A percentile compares a stretch with the other conserved stretches of the same genome.
Conservation (phyloP, 202 grass and related monocot genomes). For the Digitaria exilis region DNA sequence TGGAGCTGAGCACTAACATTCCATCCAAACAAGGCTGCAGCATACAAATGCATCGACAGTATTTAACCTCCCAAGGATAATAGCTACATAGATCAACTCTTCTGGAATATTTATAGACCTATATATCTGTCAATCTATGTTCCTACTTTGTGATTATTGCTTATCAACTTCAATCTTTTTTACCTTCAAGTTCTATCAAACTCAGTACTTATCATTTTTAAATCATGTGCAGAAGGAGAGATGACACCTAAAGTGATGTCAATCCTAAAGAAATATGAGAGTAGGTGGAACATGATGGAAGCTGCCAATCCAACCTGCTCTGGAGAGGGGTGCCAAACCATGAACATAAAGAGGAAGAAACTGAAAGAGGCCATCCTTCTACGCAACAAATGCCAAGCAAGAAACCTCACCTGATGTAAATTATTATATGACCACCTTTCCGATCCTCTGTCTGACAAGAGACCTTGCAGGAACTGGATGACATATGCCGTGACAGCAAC, state of each 20-base stretch:
- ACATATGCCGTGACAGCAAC: constrained; percentile 54
- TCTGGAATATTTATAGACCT: background rate
- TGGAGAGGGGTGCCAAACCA: constrained; percentile 31
- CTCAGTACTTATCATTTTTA: background rate
- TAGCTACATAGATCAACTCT: background rate
- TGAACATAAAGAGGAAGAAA: constrained; percentile 57
- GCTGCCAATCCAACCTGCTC: constrained; percentile 10
- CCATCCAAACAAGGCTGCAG: constrained; percentile 8
- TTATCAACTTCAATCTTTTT: constrained; percentile 4
- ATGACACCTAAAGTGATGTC: constrained; percentile 49
- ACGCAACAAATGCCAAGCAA: constrained; percentile 62
- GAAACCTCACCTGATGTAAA: constrained; percentile 15
- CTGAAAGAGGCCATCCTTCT: constrained; percentile 43
- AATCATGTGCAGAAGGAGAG: constrained; percentile 45
- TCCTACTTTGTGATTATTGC: background rate
- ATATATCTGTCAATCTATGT: background rate
- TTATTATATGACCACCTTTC: background rate
- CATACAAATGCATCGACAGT: background rate
- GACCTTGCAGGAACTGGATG: constrained; percentile 64
- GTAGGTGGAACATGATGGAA: constrained; percentile 32
- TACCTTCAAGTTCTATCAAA: constrained; percentile 1
- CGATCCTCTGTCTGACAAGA: constrained; percentile 7
- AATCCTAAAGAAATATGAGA: constrained; percentile 49
- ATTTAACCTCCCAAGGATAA: constrained; percentile 6
- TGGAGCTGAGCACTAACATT: background rate